Conservation (phyloP, 116 monocot genomes). For the Trichopus zeylanicus region DNA sequence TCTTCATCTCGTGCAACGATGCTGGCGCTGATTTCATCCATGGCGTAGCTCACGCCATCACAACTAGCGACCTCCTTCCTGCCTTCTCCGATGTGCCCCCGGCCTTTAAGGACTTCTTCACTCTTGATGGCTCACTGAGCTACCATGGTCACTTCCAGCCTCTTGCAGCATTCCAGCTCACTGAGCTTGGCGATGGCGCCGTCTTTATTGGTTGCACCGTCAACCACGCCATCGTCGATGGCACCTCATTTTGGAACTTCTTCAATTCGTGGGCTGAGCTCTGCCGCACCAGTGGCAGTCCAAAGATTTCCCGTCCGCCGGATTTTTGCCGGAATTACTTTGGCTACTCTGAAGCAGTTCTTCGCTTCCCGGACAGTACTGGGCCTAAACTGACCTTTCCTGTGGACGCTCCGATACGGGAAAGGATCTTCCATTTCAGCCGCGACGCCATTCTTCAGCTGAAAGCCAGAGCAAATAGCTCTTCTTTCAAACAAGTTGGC, state of each 20-base stretch:
- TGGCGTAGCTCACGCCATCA: slow-evolving; percentile 22
- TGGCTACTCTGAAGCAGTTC: slow-evolving; percentile 37
- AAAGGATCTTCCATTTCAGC: slow-evolving; percentile 59
- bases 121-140: slow-evolving; percentile 43
- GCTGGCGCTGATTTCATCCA: slow-evolving; percentile 47
- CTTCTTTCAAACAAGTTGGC: background rate
- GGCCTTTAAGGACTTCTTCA: slow-evolving; percentile 39
- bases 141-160: slow-evolving; percentile 60
- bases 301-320: slow-evolving; percentile 17
- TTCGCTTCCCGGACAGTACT: slow-evolving; percentile 29
- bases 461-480: slow-evolving; percentile 45
- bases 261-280: slow-evolving; percentile 81
- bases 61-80: slow-evolving; percentile 31
- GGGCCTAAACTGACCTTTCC: slow-evolving; percentile 48
- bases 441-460: slow-evolving; percentile 27
- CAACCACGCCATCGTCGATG: slow-evolving; percentile 71
- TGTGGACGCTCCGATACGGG: slow-evolving; percentile 31
- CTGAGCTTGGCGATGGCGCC: slow-evolving; percentile 60
- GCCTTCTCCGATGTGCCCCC: slow-evolving; percentile 34
- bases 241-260: slow-evolving; percentile 90
- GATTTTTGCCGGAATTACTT: slow-evolving; percentile 61
- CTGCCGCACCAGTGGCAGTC: slow-evolving; percentile 25
- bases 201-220: slow-evolving; percentile 59
- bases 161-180: slow-evolving; percentile 59
- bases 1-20: slow-evolving; percentile 56